phyloP scores from a whole-genome alignment of 805 yeast genomes.

The Yamadazyma philogaea region DNA sequence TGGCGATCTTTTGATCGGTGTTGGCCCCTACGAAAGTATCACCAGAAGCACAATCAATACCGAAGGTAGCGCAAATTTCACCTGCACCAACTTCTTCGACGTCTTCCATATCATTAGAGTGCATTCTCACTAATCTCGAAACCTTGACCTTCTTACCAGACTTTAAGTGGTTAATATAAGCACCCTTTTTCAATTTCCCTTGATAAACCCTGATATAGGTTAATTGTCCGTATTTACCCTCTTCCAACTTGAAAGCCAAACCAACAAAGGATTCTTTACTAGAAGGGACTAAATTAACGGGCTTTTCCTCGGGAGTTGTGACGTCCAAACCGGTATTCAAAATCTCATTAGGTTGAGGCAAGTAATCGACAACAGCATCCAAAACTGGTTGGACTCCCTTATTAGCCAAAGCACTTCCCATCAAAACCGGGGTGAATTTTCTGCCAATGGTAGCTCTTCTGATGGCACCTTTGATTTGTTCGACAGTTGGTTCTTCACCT shows the following conservation, averaged over 20 bases:
- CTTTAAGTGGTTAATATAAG: conserved; percentile 82
- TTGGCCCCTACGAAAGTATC: conserved; percentile 90
- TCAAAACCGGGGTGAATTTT: conserved; percentile 96
- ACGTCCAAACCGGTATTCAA: conserved; percentile 86
- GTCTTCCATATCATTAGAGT: conserved; percentile 98
- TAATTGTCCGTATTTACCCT: conserved; percentile 96
- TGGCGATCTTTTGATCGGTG: conserved; percentile 63
- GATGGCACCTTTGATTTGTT: conserved; percentile 84
- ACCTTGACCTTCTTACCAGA: conserved; percentile 92
- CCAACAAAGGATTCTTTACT: conserved; percentile 83
- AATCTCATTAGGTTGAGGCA: conserved; percentile 94
- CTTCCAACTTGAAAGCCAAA: conserved; percentile 97
- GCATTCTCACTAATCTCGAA: conserved; percentile 95
- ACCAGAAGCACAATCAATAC: conserved; percentile 98
- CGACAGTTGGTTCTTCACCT: conserved; percentile 80
- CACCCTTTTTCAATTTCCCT: conserved; percentile 89
- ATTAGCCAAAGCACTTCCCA: conserved; percentile 98
- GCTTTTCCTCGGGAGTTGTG: conserved; percentile 53
- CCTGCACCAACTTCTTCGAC: conserved; percentile 95
- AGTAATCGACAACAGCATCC: conserved; percentile 92
- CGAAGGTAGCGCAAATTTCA: conserved; percentile 98
- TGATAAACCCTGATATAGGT: conserved; percentile 97
- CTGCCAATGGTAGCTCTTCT: conserved; percentile 94
- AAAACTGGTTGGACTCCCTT: conserved; percentile 93
- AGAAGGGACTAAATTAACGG: conserved; percentile 73